Evolutionary conservation across 345 rosid genomes (phyloP), one percentile per base, ranked within the genome.

Genomic region (Excoecaria agallocha): DNA sequence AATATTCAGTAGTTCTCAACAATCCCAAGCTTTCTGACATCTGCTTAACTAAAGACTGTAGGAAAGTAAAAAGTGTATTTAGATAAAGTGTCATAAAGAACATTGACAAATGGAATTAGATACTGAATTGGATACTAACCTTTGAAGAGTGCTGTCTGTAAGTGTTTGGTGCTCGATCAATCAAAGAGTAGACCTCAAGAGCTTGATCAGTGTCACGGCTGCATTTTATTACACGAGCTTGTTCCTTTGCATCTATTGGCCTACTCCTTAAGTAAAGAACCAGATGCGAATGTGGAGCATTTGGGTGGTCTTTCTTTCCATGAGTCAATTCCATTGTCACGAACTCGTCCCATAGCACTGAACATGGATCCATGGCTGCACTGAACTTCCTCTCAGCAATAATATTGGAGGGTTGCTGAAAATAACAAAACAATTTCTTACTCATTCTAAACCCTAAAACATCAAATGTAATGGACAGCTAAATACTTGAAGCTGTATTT

Each of bases 301-400:
- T 88, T 22, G 86, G 89, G n/a, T 63, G 80, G 80, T 95, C 97
- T 65, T 90, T 93, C 85, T 95, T 93, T 85, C 94, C 96, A 19
- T 79, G 85, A 72, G 86, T 88, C 79, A 95, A 80, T 80, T 95
- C 94, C 98, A 95, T 93, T 9, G 87, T 89, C 66, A 80, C 82
- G 74, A 95, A 82, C 81, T 95, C 96, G n/a, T n/a, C n/a, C n/a
- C n/a, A n/a, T 82, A 88, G 76, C 63, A 93, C 90, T 8, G 91
- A 91, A 75, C 98, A 95, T 25, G 98, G 96, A 83, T 95, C 99
- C 83, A 90, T 90, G 39, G 91, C 93, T 2, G 96, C 98, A 78
- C 82, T 88, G 78, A 90, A 95, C 83, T 93, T 93, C 80, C 95
- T 89, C 81, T 93, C 98, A 76, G 86, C 93, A 58, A 90, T 88